A percentile compares a stretch with the other conserved stretches of the same genome.
Evolutionary conservation across 345 rosid species (phyloP).

Genomic region (Streptanthus diversifolius): DNA sequence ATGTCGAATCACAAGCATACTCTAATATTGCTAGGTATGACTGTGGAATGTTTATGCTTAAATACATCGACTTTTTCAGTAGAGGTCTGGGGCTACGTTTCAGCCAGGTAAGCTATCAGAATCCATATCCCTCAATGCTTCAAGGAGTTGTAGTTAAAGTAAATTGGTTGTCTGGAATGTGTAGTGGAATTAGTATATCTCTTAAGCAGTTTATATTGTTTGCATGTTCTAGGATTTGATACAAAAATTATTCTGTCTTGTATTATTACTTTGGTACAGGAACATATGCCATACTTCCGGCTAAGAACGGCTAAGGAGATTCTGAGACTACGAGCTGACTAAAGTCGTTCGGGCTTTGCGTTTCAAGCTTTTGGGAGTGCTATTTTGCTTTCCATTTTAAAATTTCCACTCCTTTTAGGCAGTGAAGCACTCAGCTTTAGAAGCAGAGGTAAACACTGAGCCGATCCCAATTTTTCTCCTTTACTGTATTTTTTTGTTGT

Average conservation of each 20-base stretch:
- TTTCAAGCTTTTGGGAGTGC: slow-evolving; percentile 3
- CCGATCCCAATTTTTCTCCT: not conserved
- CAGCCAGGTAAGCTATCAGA: slow-evolving; percentile 57
- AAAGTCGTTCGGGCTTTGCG: slow-evolving; percentile 24
- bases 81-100: slow-evolving; percentile 83
- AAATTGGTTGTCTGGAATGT: not conserved
- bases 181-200: not conserved
- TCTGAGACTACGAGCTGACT: slow-evolving; percentile 79
- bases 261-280: slow-evolving; percentile 42
- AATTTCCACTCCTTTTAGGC: slow-evolving; percentile 4
- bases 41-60: slow-evolving; percentile 97
- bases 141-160: not conserved
- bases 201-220: not conserved
- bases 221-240: not conserved
- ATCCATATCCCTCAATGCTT: slow-evolving; percentile 11
- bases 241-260: not conserved
- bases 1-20: not conserved
- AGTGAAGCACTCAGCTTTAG: slow-evolving; percentile 13
- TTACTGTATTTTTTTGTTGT: not conserved
- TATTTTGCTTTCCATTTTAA: slow-evolving; percentile 2
- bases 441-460: slow-evolving; percentile 15
- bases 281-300: slow-evolving; percentile 90
- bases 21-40: slow-evolving; percentile 53
- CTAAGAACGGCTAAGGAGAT: slow-evolving; percentile 87
- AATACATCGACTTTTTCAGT: slow-evolving; percentile 88